These are phyloP conservation scores for Fusarium phyllophilum DNA, from an alignment of 2,329 filamentous ascomycete species.

Conservation along the genomic window DNA sequence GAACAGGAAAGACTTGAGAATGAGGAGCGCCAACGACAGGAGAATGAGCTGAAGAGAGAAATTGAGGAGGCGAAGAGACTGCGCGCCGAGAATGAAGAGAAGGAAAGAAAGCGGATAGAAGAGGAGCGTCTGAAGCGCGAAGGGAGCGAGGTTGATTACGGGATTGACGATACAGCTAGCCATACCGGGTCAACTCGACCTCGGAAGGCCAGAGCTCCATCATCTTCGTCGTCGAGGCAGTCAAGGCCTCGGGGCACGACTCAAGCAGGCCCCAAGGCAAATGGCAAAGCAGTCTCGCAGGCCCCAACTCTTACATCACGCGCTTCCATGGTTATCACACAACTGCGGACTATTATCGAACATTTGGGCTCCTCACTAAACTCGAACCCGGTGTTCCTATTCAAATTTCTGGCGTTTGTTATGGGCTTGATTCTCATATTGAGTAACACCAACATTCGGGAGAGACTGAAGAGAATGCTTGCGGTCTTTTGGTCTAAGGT, in stretches of 20 bases:
- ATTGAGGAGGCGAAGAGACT: slow-evolving; percentile 66
- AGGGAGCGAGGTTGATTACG: slow-evolving; percentile 74
- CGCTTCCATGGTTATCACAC: slow-evolving; percentile 63
- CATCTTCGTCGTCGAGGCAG: slow-evolving; percentile 49
- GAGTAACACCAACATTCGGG: slow-evolving; percentile 77
- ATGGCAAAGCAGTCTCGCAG: slow-evolving; percentile 43
- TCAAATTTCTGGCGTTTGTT: slow-evolving; percentile 79
- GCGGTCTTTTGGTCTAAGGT: slow-evolving; percentile 82
- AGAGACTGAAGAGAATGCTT: slow-evolving; percentile 76
- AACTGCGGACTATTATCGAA: slow-evolving; percentile 62
- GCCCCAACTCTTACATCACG: slow-evolving; percentile 56
- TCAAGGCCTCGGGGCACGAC: slow-evolving; percentile 37
- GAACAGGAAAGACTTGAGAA: slow-evolving; percentile 73
- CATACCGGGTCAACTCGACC: slow-evolving; percentile 50
- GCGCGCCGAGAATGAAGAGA: slow-evolving; percentile 68
- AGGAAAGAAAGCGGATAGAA: slow-evolving; percentile 62
- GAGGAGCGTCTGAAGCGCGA: slow-evolving; percentile 62
- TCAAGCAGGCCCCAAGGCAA: slow-evolving; percentile 31
- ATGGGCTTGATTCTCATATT: slow-evolving; percentile 81
- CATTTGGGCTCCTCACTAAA: slow-evolving; percentile 61
- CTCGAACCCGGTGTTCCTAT: slow-evolving; percentile 66
- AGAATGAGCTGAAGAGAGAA: slow-evolving; percentile 66
- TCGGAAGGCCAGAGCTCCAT: slow-evolving; percentile 46
- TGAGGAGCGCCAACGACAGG: slow-evolving; percentile 66
- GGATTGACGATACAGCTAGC: slow-evolving; percentile 67